Evolutionary conservation across 176 grass and related monocot genomes (phyloP).

Genomic region (Phyllostachys edulis): DNA sequence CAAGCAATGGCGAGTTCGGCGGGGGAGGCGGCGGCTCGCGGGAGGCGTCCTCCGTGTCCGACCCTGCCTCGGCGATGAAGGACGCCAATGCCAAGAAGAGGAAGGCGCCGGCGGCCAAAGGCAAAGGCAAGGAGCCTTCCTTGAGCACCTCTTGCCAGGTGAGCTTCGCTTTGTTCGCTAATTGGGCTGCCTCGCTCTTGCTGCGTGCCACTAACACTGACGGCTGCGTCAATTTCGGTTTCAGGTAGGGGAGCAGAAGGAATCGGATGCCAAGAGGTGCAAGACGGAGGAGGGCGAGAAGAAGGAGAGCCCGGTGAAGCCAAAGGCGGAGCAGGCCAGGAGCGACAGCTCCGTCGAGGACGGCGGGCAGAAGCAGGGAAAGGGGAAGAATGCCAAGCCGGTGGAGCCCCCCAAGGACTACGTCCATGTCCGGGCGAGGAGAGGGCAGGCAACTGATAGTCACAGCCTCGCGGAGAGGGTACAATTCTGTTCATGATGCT

Average conservation of each 20-base stretch:
- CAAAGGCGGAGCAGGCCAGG: constrained; percentile 51
- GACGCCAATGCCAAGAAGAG: constrained; percentile 74
- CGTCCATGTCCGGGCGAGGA: constrained; percentile 93
- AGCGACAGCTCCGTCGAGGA: constrained; percentile 62
- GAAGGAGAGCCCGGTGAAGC: constrained; percentile 33
- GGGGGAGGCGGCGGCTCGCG: constrained; percentile 33
- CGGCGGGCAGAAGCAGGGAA: constrained; percentile 43
- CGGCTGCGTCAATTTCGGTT: neutral
- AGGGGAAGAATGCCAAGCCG: constrained; percentile 62
- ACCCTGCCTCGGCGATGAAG: constrained; percentile 49
- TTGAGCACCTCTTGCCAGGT: constrained; percentile 45
- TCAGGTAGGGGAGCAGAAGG: constrained; percentile 52
- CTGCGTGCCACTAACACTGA: neutral
- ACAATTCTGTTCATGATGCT: constrained; percentile 15
- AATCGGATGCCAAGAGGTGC: constrained; percentile 51
- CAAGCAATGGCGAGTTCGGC: constrained; percentile 37
- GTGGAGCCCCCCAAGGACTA: constrained; percentile 84
- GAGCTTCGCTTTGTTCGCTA: neutral
- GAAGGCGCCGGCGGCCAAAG: constrained; percentile 57
- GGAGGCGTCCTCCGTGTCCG: constrained; percentile 72
- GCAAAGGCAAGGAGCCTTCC: constrained; percentile 68
- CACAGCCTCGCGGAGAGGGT: constrained; percentile 98
- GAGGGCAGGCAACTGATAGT: constrained; percentile 92
- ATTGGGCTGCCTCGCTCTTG: neutral
- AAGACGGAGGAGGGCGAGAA: constrained; percentile 31